Evolutionary conservation across 2,329 filamentous ascomycete genomes (phyloP).

Genomic region (Neonectria sp.): DNA sequence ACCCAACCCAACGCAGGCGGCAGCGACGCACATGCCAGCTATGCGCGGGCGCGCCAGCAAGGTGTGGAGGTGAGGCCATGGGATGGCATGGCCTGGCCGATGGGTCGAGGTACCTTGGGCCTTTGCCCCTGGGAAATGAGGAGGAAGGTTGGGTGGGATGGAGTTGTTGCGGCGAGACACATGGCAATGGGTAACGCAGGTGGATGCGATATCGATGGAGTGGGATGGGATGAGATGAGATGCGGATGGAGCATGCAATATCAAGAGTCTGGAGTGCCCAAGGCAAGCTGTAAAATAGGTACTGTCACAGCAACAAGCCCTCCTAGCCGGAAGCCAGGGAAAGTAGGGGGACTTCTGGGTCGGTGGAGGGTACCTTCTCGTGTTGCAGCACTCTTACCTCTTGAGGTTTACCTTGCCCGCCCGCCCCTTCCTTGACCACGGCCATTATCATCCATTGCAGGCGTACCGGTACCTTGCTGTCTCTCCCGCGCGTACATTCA

Average conservation of each 20-base stretch:
- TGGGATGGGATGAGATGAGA: not conserved
- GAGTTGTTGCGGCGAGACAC: constrained; percentile 10
- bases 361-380: constrained; percentile 17
- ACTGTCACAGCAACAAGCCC: not conserved
- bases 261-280: constrained; percentile 13
- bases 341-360: constrained; percentile 10
- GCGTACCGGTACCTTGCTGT: constrained; percentile 23
- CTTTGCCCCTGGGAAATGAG: constrained; percentile 1
- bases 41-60: constrained; percentile 19
- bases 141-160: constrained; percentile 10
- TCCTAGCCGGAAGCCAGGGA: constrained; percentile 2
- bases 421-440: constrained; percentile 5
- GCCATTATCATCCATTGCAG: constrained; percentile 26
- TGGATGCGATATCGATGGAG: not conserved
- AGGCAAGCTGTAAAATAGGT: not conserved
- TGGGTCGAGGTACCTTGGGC: constrained; percentile 7
- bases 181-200: not conserved
- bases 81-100: not conserved
- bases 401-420: constrained; percentile 26
- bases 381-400: constrained; percentile 19
- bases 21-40: constrained; percentile 25
- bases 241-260: constrained; percentile 11
- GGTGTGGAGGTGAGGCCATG: constrained; percentile 29
- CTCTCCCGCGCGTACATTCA: constrained; percentile 10
- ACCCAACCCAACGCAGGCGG: constrained; percentile 5